Conservation (phyloP, 441 rosid genomes). For the Codiaeum variegatum region DNA sequence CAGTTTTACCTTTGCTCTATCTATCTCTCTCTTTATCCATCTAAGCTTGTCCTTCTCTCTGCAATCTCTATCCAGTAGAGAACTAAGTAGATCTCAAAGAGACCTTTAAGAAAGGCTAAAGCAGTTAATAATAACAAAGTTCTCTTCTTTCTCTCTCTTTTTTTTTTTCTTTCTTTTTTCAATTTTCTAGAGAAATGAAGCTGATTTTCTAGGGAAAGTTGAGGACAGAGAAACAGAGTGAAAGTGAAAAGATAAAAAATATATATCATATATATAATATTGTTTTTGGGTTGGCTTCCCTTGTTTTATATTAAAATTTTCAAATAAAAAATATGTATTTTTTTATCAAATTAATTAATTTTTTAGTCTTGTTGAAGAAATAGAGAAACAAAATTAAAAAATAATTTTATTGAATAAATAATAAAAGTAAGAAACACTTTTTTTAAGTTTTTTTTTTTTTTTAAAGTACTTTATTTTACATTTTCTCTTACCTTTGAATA, state of each 20-base stretch:
- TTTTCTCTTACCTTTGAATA: neutral
- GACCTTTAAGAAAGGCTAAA: slow-evolving; percentile 22
- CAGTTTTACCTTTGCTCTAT: slow-evolving; percentile 11
- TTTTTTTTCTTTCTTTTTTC: neutral
- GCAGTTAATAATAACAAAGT: slow-evolving; percentile 5
- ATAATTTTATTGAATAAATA: neutral
- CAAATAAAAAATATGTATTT: too few species aligned
- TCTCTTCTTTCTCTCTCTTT: neutral
- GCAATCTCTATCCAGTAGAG: slow-evolving; percentile 28
- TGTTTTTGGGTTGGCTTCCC: neutral
- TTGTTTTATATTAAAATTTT: neutral
- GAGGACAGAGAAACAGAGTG: slow-evolving; percentile 20
- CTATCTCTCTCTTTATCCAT: neutral
- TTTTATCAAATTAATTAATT: neutral
- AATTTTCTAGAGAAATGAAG: slow-evolving; percentile 27
- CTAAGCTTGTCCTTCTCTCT: slow-evolving; percentile 11
- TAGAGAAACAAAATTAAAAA: neutral
- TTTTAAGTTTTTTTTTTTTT: neutral
- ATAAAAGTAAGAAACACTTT: too few species aligned
- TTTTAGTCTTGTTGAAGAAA: neutral
- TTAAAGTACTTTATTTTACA: too few species aligned
- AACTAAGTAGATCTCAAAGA: slow-evolving; percentile 36
- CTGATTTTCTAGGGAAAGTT: slow-evolving; percentile 24
- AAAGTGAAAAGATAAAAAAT: neutral
- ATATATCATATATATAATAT: slow-evolving; percentile 11